A percentile compares a stretch with the other conserved stretches of the same genome.
These are phyloP conservation scores for Alternaria postmessia DNA, from an alignment of 2,329 filamentous ascomycete genomes.

Conservation along the genomic window DNA sequence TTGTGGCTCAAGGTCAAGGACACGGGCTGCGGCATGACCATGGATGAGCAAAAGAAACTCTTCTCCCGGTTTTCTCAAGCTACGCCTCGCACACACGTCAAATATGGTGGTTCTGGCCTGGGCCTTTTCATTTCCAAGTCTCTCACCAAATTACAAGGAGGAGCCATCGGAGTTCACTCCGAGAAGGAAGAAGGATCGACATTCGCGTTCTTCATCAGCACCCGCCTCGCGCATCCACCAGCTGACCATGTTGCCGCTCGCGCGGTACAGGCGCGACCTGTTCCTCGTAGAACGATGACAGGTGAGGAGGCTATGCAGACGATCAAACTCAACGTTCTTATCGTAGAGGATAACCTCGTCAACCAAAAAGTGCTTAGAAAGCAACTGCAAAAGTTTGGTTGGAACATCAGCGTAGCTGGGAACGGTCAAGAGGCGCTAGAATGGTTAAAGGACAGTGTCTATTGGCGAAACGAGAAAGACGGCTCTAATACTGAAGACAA, in stretches of 20 bases:
- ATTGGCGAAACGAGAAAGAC: conserved; percentile 25
- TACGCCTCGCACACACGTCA: conserved; percentile 42
- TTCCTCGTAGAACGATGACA: conserved; percentile 18
- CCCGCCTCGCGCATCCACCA: conserved; percentile 27
- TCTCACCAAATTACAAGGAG: conserved; percentile 45
- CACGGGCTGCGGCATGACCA: conserved; percentile 51
- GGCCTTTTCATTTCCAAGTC: conserved; percentile 55
- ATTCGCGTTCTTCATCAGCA: conserved; percentile 54
- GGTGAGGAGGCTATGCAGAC: conserved; percentile 33
- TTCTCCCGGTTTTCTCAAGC: conserved; percentile 44
- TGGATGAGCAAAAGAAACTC: conserved; percentile 47
- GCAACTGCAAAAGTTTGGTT: conserved; percentile 49
- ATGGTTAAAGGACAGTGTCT: conserved; percentile 42
- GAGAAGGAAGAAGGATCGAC: conserved; percentile 44
- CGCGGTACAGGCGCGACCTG: conserved; percentile 11
- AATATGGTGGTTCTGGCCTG: conserved; percentile 54
- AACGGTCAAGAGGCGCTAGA: conserved; percentile 52
- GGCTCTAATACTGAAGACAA: background rate
- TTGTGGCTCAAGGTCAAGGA: conserved; percentile 49
- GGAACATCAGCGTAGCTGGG: conserved; percentile 48
- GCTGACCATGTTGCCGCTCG: conserved; percentile 5
- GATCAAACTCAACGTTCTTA: conserved; percentile 34
- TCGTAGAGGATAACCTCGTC: conserved; percentile 52
- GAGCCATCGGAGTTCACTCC: conserved; percentile 54
- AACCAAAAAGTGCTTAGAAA: conserved; percentile 54